These are phyloP conservation scores for Coemansia pectinata DNA, from an alignment of 192 early-diverging fungal species.

Conservation along the genomic window DNA sequence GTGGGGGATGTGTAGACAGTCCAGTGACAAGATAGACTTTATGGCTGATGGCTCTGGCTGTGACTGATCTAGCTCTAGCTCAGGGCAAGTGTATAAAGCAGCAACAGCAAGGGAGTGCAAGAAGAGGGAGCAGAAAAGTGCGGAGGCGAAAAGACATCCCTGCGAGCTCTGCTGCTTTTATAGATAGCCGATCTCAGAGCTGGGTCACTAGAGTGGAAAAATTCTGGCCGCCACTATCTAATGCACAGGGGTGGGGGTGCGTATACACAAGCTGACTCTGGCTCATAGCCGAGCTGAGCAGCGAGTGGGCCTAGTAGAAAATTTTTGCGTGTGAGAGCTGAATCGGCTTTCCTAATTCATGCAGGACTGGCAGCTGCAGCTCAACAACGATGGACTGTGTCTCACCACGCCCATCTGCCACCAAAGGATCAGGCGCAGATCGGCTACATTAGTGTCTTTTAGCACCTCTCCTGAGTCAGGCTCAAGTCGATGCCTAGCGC, in stretches of 20 bases:
- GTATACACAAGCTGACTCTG: neutral
- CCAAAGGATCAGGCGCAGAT: neutral
- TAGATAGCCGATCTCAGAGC: neutral
- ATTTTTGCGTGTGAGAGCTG: neutral
- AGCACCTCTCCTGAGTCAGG: neutral
- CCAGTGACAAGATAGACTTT: neutral
- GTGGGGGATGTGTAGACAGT: neutral
- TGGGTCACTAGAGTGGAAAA: neutral
- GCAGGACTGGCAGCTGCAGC: neutral
- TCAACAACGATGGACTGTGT: neutral
- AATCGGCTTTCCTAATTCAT: neutral
- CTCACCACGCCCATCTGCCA: neutral
- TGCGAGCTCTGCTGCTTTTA: neutral
- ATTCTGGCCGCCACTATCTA: neutral
- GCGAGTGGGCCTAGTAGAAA: neutral
- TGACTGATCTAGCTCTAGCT: neutral
- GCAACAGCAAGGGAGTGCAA: neutral
- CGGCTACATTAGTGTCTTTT: neutral
- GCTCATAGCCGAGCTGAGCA: conserved; percentile 4
- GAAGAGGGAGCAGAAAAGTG: neutral
- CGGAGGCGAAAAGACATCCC: neutral
- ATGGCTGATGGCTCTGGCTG: neutral
- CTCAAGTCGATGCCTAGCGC: neutral
- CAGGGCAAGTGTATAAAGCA: neutral
- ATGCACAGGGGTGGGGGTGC: neutral